These are phyloP conservation scores for Daldinia loculata DNA, from an alignment of 495 filamentous ascomycete species.

Conservation along the genomic window DNA sequence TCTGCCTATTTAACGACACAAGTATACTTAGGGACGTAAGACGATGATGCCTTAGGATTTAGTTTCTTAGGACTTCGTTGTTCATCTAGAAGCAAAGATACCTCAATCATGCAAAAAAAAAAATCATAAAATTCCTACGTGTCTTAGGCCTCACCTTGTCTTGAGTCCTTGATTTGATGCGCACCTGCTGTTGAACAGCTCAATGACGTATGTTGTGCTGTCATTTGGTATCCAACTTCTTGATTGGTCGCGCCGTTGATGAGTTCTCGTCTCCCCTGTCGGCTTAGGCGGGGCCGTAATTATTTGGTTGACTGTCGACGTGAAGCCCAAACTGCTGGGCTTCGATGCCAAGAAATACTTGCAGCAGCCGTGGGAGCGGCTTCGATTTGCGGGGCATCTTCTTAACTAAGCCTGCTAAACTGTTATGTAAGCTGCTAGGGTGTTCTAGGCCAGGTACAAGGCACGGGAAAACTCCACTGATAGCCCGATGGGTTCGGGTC, in stretches of 20 bases:
- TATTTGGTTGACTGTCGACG: neutral
- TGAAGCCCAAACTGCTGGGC: constrained; percentile 12
- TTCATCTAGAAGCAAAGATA: constrained; percentile 9
- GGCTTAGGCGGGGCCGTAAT: neutral
- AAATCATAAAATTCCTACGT: neutral
- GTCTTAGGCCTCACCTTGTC: constrained; percentile 31
- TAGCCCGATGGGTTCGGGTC: neutral
- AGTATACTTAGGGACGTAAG: neutral
- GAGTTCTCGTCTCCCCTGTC: constrained; percentile 11
- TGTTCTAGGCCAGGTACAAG: neutral
- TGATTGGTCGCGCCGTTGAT: constrained; percentile 26
- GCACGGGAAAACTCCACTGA: neutral
- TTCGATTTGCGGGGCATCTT: constrained; percentile 37
- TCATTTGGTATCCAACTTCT: constrained; percentile 7
- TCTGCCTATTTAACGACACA: neutral
- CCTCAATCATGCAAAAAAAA: neutral
- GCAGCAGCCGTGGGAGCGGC: constrained; percentile 19
- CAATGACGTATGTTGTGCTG: constrained; percentile 38
- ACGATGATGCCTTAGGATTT: neutral
- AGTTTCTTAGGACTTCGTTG: constrained; percentile 1
- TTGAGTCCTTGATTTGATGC: constrained; percentile 23
- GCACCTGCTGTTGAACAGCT: constrained; percentile 15
- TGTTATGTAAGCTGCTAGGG: neutral
- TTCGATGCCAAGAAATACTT: constrained; percentile 25
- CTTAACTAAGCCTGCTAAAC: constrained; percentile 1